A percentile compares a stretch with the other conserved stretches of the same genome.
Evolutionary conservation across 1,284 basidiomycete genomes (phyloP).

Genomic region (Erythrobasidium hasegawianum): DNA sequence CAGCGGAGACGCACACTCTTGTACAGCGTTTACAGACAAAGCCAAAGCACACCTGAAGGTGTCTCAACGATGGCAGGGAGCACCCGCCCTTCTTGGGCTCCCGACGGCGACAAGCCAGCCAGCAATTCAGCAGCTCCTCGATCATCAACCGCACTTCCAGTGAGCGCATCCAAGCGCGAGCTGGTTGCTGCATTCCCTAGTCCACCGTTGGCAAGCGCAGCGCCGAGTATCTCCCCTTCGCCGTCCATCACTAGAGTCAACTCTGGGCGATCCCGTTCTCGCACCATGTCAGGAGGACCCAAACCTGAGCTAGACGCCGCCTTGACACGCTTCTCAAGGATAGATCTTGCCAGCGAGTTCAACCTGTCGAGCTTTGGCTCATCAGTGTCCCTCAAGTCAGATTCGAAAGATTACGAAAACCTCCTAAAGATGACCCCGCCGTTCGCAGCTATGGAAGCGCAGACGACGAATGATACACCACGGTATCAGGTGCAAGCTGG

Average conservation of each 20-base stretch:
- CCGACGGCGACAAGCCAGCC: background rate
- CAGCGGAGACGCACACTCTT: constrained; percentile 35
- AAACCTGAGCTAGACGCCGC: constrained; percentile 11
- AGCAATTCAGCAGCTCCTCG: background rate
- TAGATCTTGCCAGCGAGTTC: constrained; percentile 30
- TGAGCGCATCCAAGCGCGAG: background rate
- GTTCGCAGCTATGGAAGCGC: background rate
- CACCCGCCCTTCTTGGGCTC: background rate
- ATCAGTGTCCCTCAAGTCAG: background rate
- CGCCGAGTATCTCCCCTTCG: background rate
- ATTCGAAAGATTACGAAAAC: background rate
- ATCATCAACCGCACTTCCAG: background rate
- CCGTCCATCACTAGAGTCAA: background rate
- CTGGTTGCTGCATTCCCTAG: background rate
- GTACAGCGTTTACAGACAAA: constrained; percentile 36
- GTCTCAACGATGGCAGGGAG: background rate
- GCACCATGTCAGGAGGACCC: constrained; percentile 13
- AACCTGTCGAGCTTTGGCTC: constrained; percentile 16
- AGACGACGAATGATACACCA: background rate
- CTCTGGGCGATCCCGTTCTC: background rate
- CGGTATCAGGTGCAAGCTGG: background rate
- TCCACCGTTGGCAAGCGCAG: background rate
- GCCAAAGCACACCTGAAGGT: background rate
- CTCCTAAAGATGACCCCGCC: background rate
- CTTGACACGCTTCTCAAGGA: constrained; percentile 28